phyloP scores from a whole-genome alignment of 108 stramenopile genomes.

The Nitzschia sp. region DNA sequence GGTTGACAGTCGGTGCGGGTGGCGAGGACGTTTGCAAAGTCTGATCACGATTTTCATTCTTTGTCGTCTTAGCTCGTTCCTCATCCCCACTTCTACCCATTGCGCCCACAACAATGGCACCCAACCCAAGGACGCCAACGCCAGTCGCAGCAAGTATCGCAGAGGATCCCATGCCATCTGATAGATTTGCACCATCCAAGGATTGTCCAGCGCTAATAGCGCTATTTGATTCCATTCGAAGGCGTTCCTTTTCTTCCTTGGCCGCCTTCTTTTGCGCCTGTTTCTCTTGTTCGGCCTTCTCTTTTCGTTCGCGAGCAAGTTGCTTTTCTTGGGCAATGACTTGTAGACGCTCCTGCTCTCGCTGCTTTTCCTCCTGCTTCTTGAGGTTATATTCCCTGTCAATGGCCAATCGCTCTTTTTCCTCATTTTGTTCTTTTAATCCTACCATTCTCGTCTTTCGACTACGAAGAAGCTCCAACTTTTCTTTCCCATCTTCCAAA shows the following conservation, averaged over 20 bases:
- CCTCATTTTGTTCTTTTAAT: background rate
- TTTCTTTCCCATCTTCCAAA: constrained; percentile 9
- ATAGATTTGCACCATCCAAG: background rate
- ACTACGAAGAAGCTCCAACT: constrained; percentile 13
- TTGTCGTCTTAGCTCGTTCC: too few relatives aligned
- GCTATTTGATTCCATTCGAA: background rate
- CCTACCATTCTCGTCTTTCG: too few relatives aligned
- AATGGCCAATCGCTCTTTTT: background rate
- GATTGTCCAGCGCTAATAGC: background rate
- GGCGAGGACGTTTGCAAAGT: too few relatives aligned
- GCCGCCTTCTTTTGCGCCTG: background rate
- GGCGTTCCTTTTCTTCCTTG: background rate
- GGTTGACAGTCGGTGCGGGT: too few relatives aligned
- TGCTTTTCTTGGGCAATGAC: background rate
- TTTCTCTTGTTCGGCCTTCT: background rate
- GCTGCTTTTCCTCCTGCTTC: background rate
- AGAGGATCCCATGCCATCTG: background rate
- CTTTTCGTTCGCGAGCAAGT: background rate
- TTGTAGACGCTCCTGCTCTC: background rate
- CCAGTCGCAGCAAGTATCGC: too few relatives aligned
- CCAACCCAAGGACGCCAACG: too few relatives aligned
- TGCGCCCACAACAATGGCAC: too few relatives aligned
- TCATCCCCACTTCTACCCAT: too few relatives aligned
- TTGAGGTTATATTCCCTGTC: background rate
- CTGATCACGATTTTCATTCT: too few relatives aligned